phyloP scores from a whole-genome alignment of 2,329 filamentous ascomycete genomes.

The Tolypocladium nubicola region DNA sequence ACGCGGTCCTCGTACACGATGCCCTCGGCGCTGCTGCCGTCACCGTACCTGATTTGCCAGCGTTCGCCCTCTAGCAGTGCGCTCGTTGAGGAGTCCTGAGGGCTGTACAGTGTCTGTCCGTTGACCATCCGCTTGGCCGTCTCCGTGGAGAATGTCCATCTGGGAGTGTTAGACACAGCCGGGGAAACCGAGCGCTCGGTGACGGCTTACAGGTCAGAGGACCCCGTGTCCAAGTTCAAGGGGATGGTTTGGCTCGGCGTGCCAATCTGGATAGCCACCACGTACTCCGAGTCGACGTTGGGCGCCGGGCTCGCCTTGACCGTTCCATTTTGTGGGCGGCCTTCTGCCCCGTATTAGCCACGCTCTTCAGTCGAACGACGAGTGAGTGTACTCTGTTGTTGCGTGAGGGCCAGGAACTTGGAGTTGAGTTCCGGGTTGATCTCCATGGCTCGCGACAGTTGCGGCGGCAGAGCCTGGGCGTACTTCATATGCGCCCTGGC shows the following conservation, averaged over 20 bases:
- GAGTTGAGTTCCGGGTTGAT: constrained; percentile 11
- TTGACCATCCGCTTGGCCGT: constrained; percentile 33
- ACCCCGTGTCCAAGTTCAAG: constrained; percentile 59
- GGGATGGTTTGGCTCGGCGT: constrained; percentile 44
- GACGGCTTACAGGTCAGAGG: constrained; percentile 34
- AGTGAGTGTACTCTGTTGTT: constrained; percentile 1
- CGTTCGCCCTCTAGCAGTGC: constrained; percentile 28
- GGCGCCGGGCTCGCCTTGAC: constrained; percentile 16
- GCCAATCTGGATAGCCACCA: constrained; percentile 54
- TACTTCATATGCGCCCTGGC: constrained; percentile 27
- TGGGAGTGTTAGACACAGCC: constrained; percentile 17
- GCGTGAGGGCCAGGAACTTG: constrained; percentile 9
- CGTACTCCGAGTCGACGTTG: constrained; percentile 43
- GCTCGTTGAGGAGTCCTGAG: constrained; percentile 28
- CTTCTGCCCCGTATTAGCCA: constrained; percentile 1
- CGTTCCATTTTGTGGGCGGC: constrained; percentile 10
- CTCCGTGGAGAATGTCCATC: constrained; percentile 59
- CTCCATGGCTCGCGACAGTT: constrained; percentile 13
- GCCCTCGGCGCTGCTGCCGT: constrained; percentile 52
- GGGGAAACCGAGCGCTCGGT: not conserved
- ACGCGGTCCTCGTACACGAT: constrained; percentile 58
- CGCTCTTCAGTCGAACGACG: not conserved
- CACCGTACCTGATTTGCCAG: constrained; percentile 56
- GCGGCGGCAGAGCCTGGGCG: constrained; percentile 16
- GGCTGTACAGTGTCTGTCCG: constrained; percentile 49